Evolutionary conservation across 176 grass and related monocot species (phyloP).

Genomic region (Carex parvula): DNA sequence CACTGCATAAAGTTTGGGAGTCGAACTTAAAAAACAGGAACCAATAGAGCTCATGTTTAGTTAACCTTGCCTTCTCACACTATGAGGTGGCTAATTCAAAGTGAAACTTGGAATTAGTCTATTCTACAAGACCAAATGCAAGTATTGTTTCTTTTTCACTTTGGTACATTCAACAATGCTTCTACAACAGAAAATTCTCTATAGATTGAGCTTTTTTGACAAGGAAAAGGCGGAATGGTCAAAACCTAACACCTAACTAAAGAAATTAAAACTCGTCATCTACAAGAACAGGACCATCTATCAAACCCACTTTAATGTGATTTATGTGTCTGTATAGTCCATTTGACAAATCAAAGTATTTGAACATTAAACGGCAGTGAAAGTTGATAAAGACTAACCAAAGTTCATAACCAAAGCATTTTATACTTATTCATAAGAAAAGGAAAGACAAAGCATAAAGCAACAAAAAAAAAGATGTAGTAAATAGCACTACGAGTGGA

Average conservation of each 20-base stretch:
- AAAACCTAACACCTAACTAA: constrained; percentile 12
- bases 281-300: not conserved
- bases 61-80: not conserved
- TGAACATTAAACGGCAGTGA: not conserved
- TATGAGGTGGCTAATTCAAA: not conserved
- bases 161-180: not conserved
- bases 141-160: not conserved
- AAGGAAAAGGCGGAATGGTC: constrained; percentile 8
- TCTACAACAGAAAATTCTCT: not conserved
- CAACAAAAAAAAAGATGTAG: not conserved
- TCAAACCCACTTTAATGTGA: not conserved
- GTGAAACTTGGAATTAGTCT: not conserved
- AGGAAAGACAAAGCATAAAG: not conserved
- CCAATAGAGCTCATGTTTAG: not conserved
- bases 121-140: not conserved
- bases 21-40: not conserved
- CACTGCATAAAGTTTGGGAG: not conserved
- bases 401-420: not conserved
- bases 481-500: not conserved
- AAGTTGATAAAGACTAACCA: not conserved
- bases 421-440: not conserved
- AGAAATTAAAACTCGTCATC: not conserved
- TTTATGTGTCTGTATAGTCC: not conserved
- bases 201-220: not conserved
- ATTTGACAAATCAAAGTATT: not conserved